Percentiles rank a stretch among this genome's conserved stretches.
Evolutionary conservation across 108 stramenopile species (phyloP).

Genomic region (Nannochloropsis gaditana): DNA sequence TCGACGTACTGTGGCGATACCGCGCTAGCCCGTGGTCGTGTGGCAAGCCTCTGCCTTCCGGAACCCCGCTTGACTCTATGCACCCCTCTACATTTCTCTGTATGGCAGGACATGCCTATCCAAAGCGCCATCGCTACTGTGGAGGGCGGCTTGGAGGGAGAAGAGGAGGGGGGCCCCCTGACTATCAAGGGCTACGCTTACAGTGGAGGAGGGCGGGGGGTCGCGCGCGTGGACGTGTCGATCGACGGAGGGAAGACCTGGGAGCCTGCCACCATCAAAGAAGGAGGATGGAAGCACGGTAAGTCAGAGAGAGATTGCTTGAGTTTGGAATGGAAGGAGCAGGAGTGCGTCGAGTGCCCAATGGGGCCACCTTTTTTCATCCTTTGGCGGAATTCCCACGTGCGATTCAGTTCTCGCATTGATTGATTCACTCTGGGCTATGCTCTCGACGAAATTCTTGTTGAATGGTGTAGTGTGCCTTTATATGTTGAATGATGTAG

Average conservation of each 20-base stretch:
- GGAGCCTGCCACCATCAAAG: constrained; percentile 55
- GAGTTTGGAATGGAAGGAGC: neutral
- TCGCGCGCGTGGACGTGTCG: constrained; percentile 72
- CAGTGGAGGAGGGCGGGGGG: constrained; percentile 65
- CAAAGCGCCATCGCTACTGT: constrained; percentile 58
- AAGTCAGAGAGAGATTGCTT: neutral
- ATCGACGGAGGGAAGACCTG: constrained; percentile 72
- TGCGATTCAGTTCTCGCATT: no score
- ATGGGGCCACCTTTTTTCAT: no score
- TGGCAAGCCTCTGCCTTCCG: no score
- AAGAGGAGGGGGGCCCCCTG: constrained; percentile 37
- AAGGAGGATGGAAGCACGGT: constrained; percentile 35
- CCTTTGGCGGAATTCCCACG: no score
- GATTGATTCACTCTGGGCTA: no score
- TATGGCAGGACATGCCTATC: constrained; percentile 63
- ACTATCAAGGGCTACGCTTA: constrained; percentile 68
- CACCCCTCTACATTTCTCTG: neutral
- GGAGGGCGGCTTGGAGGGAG: constrained; percentile 25
- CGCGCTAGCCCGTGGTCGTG: no score
- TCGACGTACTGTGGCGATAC: neutral
- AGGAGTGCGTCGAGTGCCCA: no score
- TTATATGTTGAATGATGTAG: no score
- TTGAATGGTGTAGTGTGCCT: no score
- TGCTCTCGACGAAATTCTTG: no score
- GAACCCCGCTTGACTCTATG: neutral